Evolutionary conservation across 2,329 filamentous ascomycete species (phyloP), one percentile per base, ranked within the genome.

Genomic region (Gyromitra esculenta): DNA sequence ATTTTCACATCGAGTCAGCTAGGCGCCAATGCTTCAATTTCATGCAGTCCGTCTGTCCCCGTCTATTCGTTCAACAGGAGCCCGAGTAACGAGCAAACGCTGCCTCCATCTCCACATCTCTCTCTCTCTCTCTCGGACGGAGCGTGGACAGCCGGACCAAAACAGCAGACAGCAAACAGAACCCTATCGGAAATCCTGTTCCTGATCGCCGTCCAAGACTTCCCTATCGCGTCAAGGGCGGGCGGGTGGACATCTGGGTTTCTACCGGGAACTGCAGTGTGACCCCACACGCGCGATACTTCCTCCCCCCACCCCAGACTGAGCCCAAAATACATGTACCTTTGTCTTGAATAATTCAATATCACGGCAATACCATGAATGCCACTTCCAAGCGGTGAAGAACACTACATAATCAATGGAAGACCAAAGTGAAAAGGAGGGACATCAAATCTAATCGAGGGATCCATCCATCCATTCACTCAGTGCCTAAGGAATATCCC

Each of bases 171-270:
- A 66, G 21, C 6, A 48, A 59, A 48, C 45, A 8, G 21, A 64
- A 25, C 43, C 41, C 31, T 63, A 52, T 43, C 67, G 41, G 18
- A 68, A 60, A 67, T 71, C 37, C 21, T 56, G 72, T 69, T 64
- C 72, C 72, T 75, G 64, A 75, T 75, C 57, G 39, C 64, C 71
- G 25, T 39, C n/a, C n/a, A 50, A 69, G 48, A 63, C 50, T 72
- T 64, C 18, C 48, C 31, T 25, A 63, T 70, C 45, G 50, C n/a
- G 54, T 9, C 68, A 56, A 63, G 21, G 48, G n/a, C 35, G 18
- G 18, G 18, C 18, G 18, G 18, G 25, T 31, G 25, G 25, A 43
- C 15, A 18, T 54, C 37, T 37, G 31, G 43, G 21, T 62, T 41
- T 31, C 43, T 68, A 13, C 63, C 56, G 15, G 56, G 64, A 25